A percentile compares a stretch with the other conserved stretches of the same genome.
Evolutionary conservation across 2,329 filamentous ascomycete species (phyloP).

Genomic region (Helminthosporium solani): DNA sequence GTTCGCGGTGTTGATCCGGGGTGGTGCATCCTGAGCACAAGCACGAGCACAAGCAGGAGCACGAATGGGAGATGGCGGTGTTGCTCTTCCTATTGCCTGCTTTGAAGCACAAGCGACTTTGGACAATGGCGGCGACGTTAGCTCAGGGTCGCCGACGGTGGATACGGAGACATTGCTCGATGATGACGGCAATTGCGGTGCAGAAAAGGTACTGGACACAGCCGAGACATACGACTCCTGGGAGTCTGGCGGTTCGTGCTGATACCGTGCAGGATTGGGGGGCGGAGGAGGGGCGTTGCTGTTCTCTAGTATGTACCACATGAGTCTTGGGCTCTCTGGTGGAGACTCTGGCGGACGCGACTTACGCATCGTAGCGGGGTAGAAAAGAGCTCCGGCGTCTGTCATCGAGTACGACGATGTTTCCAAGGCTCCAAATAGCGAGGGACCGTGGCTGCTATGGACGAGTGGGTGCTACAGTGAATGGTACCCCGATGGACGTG

Average conservation of each 20-base stretch:
- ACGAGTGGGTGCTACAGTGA: constrained; percentile 5
- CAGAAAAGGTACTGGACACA: constrained; percentile 36
- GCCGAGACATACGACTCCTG: constrained; percentile 39
- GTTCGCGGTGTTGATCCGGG: constrained; percentile 29
- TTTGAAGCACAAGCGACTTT: constrained; percentile 41
- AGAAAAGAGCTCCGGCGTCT: constrained; percentile 12
- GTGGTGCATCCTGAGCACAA: constrained; percentile 42
- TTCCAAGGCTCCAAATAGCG: not conserved
- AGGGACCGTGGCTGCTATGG: constrained; percentile 1
- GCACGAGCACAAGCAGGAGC: constrained; percentile 54
- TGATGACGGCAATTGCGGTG: constrained; percentile 32
- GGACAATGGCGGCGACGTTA: constrained; percentile 29
- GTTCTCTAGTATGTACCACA: constrained; percentile 21
- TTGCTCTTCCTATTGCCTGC: constrained; percentile 40
- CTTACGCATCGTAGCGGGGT: constrained; percentile 26
- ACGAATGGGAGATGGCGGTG: constrained; percentile 51
- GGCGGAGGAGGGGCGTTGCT: constrained; percentile 14
- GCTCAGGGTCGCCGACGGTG: constrained; percentile 30
- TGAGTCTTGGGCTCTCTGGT: constrained; percentile 18
- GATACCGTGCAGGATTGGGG: constrained; percentile 10
- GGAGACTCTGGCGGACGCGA: constrained; percentile 20
- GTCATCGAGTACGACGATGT: constrained; percentile 8
- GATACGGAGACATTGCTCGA: constrained; percentile 38
- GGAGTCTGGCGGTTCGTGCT: constrained; percentile 24
- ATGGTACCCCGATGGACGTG: constrained; percentile 12